Base-by-base conservation (phyloP, 495 filamentous ascomycete species). In the Aspergillus wentii region DNA sequence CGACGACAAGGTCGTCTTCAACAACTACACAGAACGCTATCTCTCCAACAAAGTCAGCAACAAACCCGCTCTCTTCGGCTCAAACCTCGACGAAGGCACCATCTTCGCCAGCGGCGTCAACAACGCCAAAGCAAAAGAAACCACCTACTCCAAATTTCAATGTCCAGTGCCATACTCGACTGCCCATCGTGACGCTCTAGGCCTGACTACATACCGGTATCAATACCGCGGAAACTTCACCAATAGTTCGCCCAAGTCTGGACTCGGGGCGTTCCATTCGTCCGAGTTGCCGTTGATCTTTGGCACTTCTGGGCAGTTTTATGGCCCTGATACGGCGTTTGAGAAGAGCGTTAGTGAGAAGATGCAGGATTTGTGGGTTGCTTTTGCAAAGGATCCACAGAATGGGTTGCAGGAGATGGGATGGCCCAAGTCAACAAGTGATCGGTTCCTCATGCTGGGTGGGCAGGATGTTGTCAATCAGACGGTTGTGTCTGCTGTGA, bases 271-370 rank as follows among this genome's bases (percentile, higher is more conserved):
- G 0, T 69, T 62, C 43, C 69, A 74, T 41, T 41, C 41, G 14
- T 52, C 64, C 7, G 71, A 75, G 36, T 48, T 75, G 5, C 57
- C 63, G 8, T 46, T 70, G 33, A 33, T 68, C 14, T 71, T 71
- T 44, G 69, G 67, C 1, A 70, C 69, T 4, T 50, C 51, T 33
- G 38, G 32, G 30, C 46, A 56, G 30, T 48, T 51, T 33, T 44
- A 44, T 8, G 54, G 55, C 10, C 23, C 38, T 17, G 44, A 35
- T 5, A 65, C 59, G 11, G 25, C 13, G 6, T 53, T 57, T 14
- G 62, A 68, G 41, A 39, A 34, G 6, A 46, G 38, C n/a, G 49
- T 59, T 2, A 57, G 54, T 28, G 21, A 53, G 28, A 26, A 33
- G 20, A 62, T 68, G 60, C 61, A 67, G 37, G 65, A 66, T 43